Base-by-base conservation (phyloP, 176 grass and related monocot species). In the Saccharum spontaneum region DNA sequence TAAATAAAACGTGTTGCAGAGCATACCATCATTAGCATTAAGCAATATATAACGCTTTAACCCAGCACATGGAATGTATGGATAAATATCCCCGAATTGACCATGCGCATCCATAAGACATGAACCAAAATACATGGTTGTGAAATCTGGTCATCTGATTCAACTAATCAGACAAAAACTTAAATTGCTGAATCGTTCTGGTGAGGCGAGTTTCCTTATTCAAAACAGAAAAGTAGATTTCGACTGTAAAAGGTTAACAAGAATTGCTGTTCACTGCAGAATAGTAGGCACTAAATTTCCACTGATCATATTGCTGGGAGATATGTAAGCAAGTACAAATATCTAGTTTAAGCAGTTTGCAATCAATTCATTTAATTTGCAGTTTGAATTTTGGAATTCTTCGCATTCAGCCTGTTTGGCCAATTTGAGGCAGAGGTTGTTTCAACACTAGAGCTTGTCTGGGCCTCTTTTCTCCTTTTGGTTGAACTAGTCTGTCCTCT, bases 281-380 rank as follows among this genome's bases (percentile, higher is more conserved):
- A 71, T 82, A 71, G 17, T 18, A 71, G 34, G 33, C 34, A 82
- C 12, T 33, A 24, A 81, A 59, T 54, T 41, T 82, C 34, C 40
- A 81, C 5, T 48, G 3, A 23, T 81, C 44, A 49, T 34, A 52
- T 30, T 50, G 41, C 5, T 60, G 55, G 24, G 11, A 48, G 17
- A 76, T 6, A 34, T 54, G 28, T 34, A 49, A 80, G 78, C 28
- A 85, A 71, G 22, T 39, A 64, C 67, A 62, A 55, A 62, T 48
- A 72, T 38, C 22, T 85, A 78, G 24, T 45, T 59, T 62, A 71
- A 57, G 20, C 20, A 38, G 41, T 74, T 66, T 28, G 52, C 22
- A 38, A 7, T 39, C 59, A 12, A 12, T 62, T 62, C n/a, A 12
- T 60, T 46, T 48, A 10, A 68, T 41, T 2, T 23, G 10, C 36